These are phyloP conservation scores for Pseudogymnoascus verrucosus DNA, from an alignment of 2,329 filamentous ascomycete genomes.

Conservation along the genomic window DNA sequence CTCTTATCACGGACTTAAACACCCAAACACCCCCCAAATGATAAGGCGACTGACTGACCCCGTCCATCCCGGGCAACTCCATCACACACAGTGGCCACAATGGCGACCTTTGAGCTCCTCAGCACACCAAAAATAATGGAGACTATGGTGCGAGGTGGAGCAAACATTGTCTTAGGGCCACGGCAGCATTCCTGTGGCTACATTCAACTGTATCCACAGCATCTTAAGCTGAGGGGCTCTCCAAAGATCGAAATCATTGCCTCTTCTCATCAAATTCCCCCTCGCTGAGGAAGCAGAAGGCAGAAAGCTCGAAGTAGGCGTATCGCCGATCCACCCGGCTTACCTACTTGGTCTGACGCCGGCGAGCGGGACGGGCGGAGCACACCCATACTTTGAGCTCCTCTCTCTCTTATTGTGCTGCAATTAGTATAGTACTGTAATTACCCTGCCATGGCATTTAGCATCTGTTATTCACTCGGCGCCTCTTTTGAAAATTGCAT, in stretches of 20 bases:
- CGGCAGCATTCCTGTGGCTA: conserved; percentile 2
- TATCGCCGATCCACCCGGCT: conserved; percentile 1
- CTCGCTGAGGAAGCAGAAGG: not conserved
- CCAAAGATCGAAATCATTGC: not conserved
- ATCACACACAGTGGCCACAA: not conserved
- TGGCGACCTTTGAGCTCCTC: not conserved
- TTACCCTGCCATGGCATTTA: not conserved
- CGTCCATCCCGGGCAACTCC: not conserved
- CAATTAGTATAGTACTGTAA: not conserved
- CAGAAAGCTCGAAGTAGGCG: not conserved
- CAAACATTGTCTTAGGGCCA: conserved; percentile 3
- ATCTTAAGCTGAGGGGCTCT: not conserved
- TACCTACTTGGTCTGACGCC: not conserved
- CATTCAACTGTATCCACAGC: not conserved
- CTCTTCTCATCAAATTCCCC: not conserved
- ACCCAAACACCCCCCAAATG: not conserved
- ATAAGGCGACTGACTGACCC: not conserved
- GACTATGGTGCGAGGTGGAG: not conserved
- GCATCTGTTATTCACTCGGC: not conserved
- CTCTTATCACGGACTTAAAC: not conserved
- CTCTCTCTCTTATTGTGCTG: not conserved
- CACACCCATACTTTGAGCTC: not conserved
- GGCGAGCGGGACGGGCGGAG: not conserved
- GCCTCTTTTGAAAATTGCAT: not conserved
- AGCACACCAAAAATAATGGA: not conserved